A percentile compares a stretch with the other conserved stretches of the same genome.
Conservation (phyloP, 2,329 filamentous ascomycete genomes). For the Tolypocladium tundrense region DNA sequence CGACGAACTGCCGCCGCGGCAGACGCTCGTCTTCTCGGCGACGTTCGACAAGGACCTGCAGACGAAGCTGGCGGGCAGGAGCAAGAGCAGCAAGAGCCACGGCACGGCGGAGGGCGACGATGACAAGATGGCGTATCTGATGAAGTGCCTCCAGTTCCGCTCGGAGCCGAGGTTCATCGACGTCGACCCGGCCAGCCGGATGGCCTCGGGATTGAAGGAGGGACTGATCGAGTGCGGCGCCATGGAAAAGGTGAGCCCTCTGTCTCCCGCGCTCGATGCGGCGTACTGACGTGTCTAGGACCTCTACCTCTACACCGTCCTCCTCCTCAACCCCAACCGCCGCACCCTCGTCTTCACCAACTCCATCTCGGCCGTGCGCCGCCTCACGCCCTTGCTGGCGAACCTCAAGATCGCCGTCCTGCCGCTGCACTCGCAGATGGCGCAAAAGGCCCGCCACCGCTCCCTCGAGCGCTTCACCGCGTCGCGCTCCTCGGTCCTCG, state of each 20-base stretch:
- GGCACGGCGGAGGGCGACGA: slow-evolving; percentile 44
- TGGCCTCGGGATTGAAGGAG: slow-evolving; percentile 79
- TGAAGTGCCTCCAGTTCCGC: slow-evolving; percentile 81
- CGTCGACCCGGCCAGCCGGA: slow-evolving; percentile 77
- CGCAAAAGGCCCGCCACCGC: slow-evolving; percentile 87
- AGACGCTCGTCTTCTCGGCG: slow-evolving; percentile 93
- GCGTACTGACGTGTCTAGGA: slow-evolving; percentile 42
- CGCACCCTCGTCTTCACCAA: slow-evolving; percentile 91
- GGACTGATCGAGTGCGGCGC: slow-evolving; percentile 85
- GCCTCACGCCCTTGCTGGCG: slow-evolving; percentile 73
- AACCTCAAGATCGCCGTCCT: slow-evolving; percentile 68
- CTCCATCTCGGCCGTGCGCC: slow-evolving; percentile 84
- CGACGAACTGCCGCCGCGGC: slow-evolving; percentile 41
- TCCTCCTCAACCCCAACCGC: slow-evolving; percentile 70
- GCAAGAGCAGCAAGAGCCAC: slow-evolving; percentile 25
- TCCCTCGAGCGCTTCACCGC: slow-evolving; percentile 82
- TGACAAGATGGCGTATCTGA: slow-evolving; percentile 84
- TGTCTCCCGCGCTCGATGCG: not conserved
- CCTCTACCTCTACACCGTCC: slow-evolving; percentile 80
- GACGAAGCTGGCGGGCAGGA: slow-evolving; percentile 77
- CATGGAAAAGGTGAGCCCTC: slow-evolving; percentile 66
- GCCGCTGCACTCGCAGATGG: slow-evolving; percentile 86
- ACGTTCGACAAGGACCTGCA: slow-evolving; percentile 90
- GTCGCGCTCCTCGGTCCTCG: slow-evolving; percentile 56
- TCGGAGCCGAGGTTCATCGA: slow-evolving; percentile 86